Base-by-base conservation (phyloP, 768 basidiomycete species). In the Pisolithus marmoratus region DNA sequence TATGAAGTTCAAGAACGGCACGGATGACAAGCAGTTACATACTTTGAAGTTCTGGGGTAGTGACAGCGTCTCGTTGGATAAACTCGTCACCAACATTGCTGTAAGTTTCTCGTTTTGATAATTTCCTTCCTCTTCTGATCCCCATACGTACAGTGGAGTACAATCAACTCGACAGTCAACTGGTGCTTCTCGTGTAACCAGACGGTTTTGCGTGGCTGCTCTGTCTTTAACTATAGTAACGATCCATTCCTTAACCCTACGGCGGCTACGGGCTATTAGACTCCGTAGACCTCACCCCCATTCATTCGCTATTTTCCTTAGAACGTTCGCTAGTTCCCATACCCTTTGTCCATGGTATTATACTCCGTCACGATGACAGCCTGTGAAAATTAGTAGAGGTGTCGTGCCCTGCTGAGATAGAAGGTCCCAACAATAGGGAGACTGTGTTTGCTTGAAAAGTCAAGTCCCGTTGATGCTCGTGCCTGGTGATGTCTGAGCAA, bases 1-100 rank as follows among this genome's bases (percentile, higher is more conserved):
- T 57, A 74, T 90, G 80, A 84, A 80, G 67, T 89, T 90, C 78
- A 85, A 82, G 77, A 91, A 91, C 63, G 88, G 88, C 27, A 88
- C 89, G 23, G 42, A 50, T 8, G 62, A 74, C 49, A 69, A 71
- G 17, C 70, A 68, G 55, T 85, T 86, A 74, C 65, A 74, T 50
- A 77, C 81, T 41, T 64, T 89, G 60, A 77, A 85, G 58, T 83
- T 85, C 70, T 90, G 88, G 60, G 84, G 82, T 46, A 54, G 60
- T 31, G 36, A 65, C 29, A 67, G 23, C 41, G 54, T 67, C 19
- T 52, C 55, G 3, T 26, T 69, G 9, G 50, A 62, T 9, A 34
- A 41, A 19, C 3, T 67, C 24, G 58, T 65, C 38, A 8, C 26
- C 15, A 36, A 51, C 1, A 52, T 67, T 15, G 58, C 52, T 38